phyloP scores from a whole-genome alignment of 2,329 filamentous ascomycete species.

The Microdochium nivale region DNA sequence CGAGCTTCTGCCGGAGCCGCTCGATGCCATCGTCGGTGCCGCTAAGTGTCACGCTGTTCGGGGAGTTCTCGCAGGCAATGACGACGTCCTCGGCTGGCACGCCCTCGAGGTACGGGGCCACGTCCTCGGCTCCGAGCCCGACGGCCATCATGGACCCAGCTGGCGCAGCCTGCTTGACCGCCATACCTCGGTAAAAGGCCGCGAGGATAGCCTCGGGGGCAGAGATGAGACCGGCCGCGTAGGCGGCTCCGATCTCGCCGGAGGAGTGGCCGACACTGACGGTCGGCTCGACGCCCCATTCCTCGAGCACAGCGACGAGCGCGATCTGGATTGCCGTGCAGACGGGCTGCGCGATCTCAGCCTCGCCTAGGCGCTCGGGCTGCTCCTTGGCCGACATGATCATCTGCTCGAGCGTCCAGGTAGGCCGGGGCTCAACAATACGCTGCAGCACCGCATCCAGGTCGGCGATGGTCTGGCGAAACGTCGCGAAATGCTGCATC shows the following conservation, averaged over 20 bases:
- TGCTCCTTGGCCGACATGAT: background rate
- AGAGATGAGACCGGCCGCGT: slow-evolving; percentile 34
- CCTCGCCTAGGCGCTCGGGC: slow-evolving; percentile 6
- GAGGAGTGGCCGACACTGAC: slow-evolving; percentile 28
- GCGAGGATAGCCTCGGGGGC: slow-evolving; percentile 34
- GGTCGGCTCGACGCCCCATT: slow-evolving; percentile 22
- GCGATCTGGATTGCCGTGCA: slow-evolving; percentile 37
- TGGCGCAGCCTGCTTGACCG: slow-evolving; percentile 26
- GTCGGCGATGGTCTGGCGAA: slow-evolving; percentile 5
- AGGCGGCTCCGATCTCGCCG: slow-evolving; percentile 35
- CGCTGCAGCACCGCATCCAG: slow-evolving; percentile 2
- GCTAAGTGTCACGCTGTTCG: slow-evolving; percentile 36
- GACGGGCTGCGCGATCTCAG: slow-evolving; percentile 21
- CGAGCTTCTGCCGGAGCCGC: slow-evolving; percentile 27
- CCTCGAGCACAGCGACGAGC: slow-evolving; percentile 29
- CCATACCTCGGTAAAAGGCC: slow-evolving; percentile 29
- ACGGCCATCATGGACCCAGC: slow-evolving; percentile 22
- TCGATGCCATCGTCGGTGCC: slow-evolving; percentile 33
- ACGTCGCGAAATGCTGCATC: slow-evolving; percentile 5
- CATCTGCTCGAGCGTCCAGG: slow-evolving; percentile 1
- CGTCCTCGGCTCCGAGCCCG: slow-evolving; percentile 15
- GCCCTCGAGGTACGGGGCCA: slow-evolving; percentile 1
- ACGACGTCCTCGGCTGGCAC: slow-evolving; percentile 32
- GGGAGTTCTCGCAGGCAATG: slow-evolving; percentile 29
- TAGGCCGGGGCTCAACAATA: background rate